Conservation (phyloP, 164 flowering plant genomes). For the Piper longum region DNA sequence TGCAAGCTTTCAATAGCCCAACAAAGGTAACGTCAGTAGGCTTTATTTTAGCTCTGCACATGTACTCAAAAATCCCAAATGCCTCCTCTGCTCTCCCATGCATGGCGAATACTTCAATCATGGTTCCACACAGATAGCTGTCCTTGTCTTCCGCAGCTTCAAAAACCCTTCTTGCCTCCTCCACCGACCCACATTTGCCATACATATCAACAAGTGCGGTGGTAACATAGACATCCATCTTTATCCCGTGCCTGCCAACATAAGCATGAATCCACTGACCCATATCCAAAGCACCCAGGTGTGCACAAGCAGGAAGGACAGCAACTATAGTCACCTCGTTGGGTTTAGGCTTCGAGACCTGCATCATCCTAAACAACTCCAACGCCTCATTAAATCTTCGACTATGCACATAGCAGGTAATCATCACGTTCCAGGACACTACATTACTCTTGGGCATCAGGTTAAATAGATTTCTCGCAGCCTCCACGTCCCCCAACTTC, state of each 20-base stretch:
- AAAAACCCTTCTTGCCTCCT: slow-evolving; percentile 12
- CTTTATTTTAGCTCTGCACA: slow-evolving; percentile 10
- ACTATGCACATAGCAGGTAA: slow-evolving; percentile 13
- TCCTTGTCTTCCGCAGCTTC: slow-evolving; percentile 10
- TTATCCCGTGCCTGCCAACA: slow-evolving; percentile 8
- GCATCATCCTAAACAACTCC: slow-evolving; percentile 21
- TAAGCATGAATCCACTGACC: slow-evolving; percentile 21
- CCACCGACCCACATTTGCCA: slow-evolving; percentile 16
- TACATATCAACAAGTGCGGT: slow-evolving; percentile 16
- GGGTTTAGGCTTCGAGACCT: slow-evolving; percentile 14
- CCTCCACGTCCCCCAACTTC: slow-evolving; percentile 12
- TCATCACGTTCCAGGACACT: slow-evolving; percentile 23
- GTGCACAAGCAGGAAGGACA: slow-evolving; percentile 23
- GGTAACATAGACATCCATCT: slow-evolving; percentile 14
- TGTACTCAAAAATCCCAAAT: slow-evolving; percentile 10
- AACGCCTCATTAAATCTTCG: slow-evolving; percentile 13
- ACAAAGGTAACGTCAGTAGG: slow-evolving; percentile 21
- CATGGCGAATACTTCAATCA: slow-evolving; percentile 17
- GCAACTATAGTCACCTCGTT: slow-evolving; percentile 18
- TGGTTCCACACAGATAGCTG: slow-evolving; percentile 13
- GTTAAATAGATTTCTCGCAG: slow-evolving; percentile 9
- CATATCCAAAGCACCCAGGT: slow-evolving; percentile 19
- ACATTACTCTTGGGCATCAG: slow-evolving; percentile 19
- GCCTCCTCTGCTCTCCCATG: slow-evolving; percentile 19
- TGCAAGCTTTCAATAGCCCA: slow-evolving; percentile 21